Evolutionary conservation across 108 stramenopile genomes (phyloP).

Genomic region (Cyclostephanos invisitatus): DNA sequence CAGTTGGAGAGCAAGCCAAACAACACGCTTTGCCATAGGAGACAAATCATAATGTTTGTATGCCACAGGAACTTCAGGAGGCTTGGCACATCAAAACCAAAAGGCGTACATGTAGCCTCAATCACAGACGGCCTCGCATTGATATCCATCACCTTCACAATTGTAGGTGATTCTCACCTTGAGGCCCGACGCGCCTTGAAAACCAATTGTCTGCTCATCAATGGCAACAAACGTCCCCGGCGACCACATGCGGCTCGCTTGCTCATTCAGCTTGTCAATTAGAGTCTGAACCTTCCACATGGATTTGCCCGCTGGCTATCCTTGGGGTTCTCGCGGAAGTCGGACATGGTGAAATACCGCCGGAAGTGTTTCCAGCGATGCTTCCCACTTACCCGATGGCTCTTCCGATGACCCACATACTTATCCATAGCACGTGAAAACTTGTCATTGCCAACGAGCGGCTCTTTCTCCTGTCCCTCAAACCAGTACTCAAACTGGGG

Average conservation of each 20-base stretch:
- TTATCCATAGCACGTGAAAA: no score
- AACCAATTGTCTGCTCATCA: constrained; percentile 44
- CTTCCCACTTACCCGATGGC: no score
- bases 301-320: no score
- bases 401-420: no score
- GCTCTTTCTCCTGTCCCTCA: no score
- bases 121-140: constrained; percentile 35
- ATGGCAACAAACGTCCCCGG: constrained; percentile 16
- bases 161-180: constrained; percentile 31
- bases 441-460: no score
- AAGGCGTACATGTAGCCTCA: not conserved
- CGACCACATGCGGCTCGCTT: constrained; percentile 6
- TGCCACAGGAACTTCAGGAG: not conserved
- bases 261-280: no score
- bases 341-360: no score
- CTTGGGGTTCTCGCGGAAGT: no score
- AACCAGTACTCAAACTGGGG: no score
- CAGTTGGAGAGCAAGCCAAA: constrained; percentile 2
- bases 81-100: constrained; percentile 11
- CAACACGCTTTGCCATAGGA: constrained; percentile 5
- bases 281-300: no score
- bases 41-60: constrained; percentile 7
- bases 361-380: no score
- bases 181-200: constrained; percentile 18
- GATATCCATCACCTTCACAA: constrained; percentile 40